Evolutionary conservation across 148 eudicot species (phyloP).

Genomic region (Selenicereus undatus): DNA sequence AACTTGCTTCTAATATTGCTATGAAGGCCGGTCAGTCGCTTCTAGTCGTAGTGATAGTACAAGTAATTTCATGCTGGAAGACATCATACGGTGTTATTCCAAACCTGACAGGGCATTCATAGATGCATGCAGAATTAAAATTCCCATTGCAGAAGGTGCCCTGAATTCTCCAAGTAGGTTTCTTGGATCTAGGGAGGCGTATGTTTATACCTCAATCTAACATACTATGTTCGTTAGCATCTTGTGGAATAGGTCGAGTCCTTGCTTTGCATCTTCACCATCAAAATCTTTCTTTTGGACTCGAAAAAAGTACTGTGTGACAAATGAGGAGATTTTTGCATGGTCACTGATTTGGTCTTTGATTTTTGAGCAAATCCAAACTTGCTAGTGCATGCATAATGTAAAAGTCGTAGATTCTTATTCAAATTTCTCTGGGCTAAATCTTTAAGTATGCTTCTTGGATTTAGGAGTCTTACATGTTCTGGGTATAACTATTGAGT

Average conservation of each 20-base stretch:
- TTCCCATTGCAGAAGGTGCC: slow-evolving; percentile 4
- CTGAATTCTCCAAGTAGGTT: slow-evolving; percentile 12
- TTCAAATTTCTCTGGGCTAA: background rate
- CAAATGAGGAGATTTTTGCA: background rate
- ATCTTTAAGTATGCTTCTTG: background rate
- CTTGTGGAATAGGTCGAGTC: slow-evolving; percentile 2
- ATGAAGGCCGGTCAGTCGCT: background rate
- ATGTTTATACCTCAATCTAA: slow-evolving; percentile 6
- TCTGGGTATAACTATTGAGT: background rate
- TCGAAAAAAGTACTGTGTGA: background rate
- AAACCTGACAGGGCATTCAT: slow-evolving; percentile 5
- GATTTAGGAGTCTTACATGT: background rate
- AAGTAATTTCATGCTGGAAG: background rate
- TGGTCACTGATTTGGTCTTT: background rate
- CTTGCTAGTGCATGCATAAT: background rate
- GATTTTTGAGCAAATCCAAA: background rate
- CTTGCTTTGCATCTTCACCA: background rate
- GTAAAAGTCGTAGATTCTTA: background rate
- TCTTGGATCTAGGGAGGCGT: background rate
- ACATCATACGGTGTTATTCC: background rate
- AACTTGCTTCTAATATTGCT: background rate
- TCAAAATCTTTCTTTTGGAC: slow-evolving; percentile 9
- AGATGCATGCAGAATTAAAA: slow-evolving; percentile 1
- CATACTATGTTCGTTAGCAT: background rate
- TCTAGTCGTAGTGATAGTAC: background rate